A percentile compares a stretch with the other conserved stretches of the same genome.
Conservation (phyloP, 495 filamentous ascomycete species). For the Aspergillus leporis region DNA sequence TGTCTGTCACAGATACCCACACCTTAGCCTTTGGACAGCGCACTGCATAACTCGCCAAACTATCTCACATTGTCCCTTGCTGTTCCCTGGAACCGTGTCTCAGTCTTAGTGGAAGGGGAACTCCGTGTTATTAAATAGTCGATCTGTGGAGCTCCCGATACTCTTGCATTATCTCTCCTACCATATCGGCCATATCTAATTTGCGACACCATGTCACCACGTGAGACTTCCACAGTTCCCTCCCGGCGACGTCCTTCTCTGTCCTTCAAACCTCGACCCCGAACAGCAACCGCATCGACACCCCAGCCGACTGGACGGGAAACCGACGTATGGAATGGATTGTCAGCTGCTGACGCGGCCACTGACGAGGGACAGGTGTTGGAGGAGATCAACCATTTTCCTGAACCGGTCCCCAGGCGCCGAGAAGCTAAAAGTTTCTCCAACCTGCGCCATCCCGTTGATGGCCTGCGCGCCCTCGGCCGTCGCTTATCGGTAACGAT, state of each 20-base stretch:
- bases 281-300: constrained; percentile 31
- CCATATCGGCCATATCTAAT: constrained; percentile 3
- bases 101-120: background rate
- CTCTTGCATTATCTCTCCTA: constrained; percentile 6
- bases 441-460: constrained; percentile 44
- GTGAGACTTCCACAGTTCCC: constrained; percentile 29
- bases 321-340: constrained; percentile 31
- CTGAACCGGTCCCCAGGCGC: constrained; percentile 36
- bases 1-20: constrained; percentile 2
- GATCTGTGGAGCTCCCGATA: constrained; percentile 5
- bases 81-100: constrained; percentile 7
- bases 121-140: constrained; percentile 8
- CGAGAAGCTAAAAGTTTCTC: constrained; percentile 50
- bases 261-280: constrained; percentile 36
- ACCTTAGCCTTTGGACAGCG: background rate
- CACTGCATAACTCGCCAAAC: background rate
- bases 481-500: constrained; percentile 48
- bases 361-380: constrained; percentile 30
- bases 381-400: constrained; percentile 40
- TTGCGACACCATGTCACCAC: constrained; percentile 37
- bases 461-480: constrained; percentile 45
- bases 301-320: constrained; percentile 22
- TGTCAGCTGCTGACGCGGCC: constrained; percentile 28
- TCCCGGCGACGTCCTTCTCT: constrained; percentile 41
- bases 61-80: constrained; percentile 10